phyloP scores from a whole-genome alignment of 345 rosid genomes.

The Pugionium dolabratum region DNA sequence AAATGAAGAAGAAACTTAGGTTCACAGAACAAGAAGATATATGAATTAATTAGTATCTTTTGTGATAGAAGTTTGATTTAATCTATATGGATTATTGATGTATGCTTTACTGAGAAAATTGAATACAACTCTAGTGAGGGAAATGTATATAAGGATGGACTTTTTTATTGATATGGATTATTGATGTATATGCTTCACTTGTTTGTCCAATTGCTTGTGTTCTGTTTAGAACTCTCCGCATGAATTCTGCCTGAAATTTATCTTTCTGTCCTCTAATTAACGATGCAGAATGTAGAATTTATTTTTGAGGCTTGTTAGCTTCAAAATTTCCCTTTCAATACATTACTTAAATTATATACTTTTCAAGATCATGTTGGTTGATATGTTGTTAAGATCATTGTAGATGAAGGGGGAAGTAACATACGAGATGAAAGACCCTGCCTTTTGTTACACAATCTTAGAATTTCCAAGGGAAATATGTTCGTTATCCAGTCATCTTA shows the following conservation, averaged over 20 bases:
- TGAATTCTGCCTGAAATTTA: not conserved
- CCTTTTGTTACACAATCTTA: slow-evolving; percentile 66
- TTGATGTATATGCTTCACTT: slow-evolving; percentile 2
- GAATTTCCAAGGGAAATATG: slow-evolving; percentile 63
- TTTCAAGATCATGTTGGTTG: slow-evolving; percentile 1
- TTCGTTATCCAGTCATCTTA: slow-evolving; percentile 59
- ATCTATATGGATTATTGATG: slow-evolving; percentile 8
- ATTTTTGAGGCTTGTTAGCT: not conserved
- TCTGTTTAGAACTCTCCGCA: not conserved
- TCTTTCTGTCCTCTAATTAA: not conserved
- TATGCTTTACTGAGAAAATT: slow-evolving; percentile 13
- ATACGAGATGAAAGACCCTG: slow-evolving; percentile 75
- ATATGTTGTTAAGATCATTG: slow-evolving; percentile 35
- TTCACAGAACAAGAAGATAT: slow-evolving; percentile 2
- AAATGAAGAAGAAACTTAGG: slow-evolving; percentile 12
- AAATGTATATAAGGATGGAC: slow-evolving; percentile 7
- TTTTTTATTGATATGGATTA: not conserved
- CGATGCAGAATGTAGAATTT: slow-evolving; percentile 9
- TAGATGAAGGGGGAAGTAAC: slow-evolving; percentile 86
- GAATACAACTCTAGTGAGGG: not conserved
- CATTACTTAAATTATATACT: slow-evolving; percentile 6
- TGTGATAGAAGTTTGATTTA: slow-evolving; percentile 11
- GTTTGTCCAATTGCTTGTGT: slow-evolving; percentile 1
- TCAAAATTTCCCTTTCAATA: not conserved
- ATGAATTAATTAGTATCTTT: not conserved